A percentile compares a stretch with the other conserved stretches of the same genome.
phyloP scores from a whole-genome alignment of 768 basidiomycete genomes.

The Boletus sp. region DNA sequence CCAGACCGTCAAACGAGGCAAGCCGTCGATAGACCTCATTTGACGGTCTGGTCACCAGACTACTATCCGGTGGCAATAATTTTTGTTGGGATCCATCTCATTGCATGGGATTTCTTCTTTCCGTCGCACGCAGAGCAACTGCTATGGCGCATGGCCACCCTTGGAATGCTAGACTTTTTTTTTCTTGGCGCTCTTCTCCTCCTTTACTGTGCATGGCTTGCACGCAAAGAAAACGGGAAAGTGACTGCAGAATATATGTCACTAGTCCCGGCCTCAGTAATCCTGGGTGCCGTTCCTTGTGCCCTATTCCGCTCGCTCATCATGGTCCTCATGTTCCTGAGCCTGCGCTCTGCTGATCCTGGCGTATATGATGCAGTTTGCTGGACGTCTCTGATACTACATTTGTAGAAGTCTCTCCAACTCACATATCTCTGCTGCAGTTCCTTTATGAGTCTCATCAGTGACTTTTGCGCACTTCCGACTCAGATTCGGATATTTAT shows the following conservation, averaged over 20 bases:
- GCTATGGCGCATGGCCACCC: neutral
- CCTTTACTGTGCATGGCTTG: neutral
- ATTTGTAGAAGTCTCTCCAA: neutral
- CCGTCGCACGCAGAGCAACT: neutral
- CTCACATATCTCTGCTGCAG: no score
- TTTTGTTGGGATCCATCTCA: neutral
- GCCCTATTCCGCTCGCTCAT: neutral
- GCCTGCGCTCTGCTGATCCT: neutral
- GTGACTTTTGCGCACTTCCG: no score
- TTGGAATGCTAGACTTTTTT: neutral
- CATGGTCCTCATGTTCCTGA: neutral
- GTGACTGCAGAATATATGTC: neutral
- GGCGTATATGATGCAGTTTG: neutral
- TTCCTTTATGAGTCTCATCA: no score
- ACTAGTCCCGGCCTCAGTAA: neutral
- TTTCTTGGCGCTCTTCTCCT: neutral
- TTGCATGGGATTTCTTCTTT: neutral
- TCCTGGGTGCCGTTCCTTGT: neutral
- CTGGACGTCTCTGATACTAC: neutral
- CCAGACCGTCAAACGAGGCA: no score
- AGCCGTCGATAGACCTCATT: no score
- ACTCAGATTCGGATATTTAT: no score
- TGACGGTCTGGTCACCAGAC: no score
- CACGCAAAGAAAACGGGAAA: no score
- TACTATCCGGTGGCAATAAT: no score